Conservation (phyloP, 2,329 filamentous ascomycete species). For the Nemania diffusa region DNA sequence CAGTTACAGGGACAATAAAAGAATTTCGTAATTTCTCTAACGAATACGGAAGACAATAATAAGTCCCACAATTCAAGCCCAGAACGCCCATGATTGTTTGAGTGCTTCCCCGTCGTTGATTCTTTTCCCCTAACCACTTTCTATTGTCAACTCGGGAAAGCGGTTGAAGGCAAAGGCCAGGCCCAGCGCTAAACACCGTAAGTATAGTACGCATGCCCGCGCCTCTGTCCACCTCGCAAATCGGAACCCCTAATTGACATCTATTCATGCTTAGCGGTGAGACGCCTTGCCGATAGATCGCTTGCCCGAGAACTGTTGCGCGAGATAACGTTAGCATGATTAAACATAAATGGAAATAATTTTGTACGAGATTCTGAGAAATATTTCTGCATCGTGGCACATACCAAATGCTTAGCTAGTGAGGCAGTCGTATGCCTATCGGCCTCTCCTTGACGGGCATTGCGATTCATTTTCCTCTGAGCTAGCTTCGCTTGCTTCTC, state of each 20-base stretch:
- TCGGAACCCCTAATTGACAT: neutral
- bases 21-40: slow-evolving; percentile 14
- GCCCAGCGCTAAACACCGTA: slow-evolving; percentile 12
- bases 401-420: slow-evolving; percentile 89
- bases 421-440: slow-evolving; percentile 88
- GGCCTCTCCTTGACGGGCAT: slow-evolving; percentile 95
- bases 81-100: slow-evolving; percentile 25
- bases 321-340: slow-evolving; percentile 47
- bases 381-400: slow-evolving; percentile 28
- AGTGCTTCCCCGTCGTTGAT: slow-evolving; percentile 3
- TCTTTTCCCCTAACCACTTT: neutral
- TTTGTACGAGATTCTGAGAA: slow-evolving; percentile 15
- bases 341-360: slow-evolving; percentile 18
- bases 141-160: neutral
- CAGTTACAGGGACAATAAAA: neutral
- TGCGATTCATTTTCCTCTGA: slow-evolving; percentile 99
- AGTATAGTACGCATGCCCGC: slow-evolving; percentile 7
- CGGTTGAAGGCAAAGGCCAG: neutral
- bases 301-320: slow-evolving; percentile 81
- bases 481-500: slow-evolving; percentile 87
- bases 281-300: slow-evolving; percentile 91
- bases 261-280: slow-evolving; percentile 64
- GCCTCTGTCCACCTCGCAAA: neutral
- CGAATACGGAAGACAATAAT: slow-evolving; percentile 9
- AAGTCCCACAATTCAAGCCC: slow-evolving; percentile 6